Evolutionary conservation across 805 yeast species (phyloP).

Genomic region (Pichia gijzeniarum): DNA sequence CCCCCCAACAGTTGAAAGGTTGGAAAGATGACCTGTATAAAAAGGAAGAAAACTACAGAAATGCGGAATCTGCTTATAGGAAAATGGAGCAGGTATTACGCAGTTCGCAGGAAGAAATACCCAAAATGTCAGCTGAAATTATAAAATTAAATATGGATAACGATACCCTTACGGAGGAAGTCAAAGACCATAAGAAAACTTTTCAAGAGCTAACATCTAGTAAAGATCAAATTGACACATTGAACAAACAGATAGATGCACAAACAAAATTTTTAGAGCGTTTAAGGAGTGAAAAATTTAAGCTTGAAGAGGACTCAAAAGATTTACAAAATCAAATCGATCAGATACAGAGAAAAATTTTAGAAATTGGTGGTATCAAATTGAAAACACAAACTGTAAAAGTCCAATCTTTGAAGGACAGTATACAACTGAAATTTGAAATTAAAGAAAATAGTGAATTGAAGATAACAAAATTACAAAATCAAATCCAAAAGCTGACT

Average conservation of each 20-base stretch:
- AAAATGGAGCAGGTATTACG: constrained; percentile 57
- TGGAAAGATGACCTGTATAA: constrained; percentile 46
- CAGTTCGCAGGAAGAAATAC: constrained; percentile 56
- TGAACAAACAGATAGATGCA: constrained; percentile 13
- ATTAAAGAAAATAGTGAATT: constrained; percentile 53
- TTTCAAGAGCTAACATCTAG: constrained; percentile 32
- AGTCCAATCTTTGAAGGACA: constrained; percentile 68
- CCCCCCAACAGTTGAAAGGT: constrained; percentile 51
- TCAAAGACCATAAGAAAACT: constrained; percentile 39
- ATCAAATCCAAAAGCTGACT: constrained; percentile 50
- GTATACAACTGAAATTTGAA: constrained; percentile 52
- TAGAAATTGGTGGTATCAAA: constrained; percentile 88
- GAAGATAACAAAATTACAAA: constrained; percentile 53
- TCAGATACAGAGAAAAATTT: constrained; percentile 63
- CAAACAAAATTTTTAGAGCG: constrained; percentile 33
- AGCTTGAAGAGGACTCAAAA: constrained; percentile 47
- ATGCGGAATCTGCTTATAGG: constrained; percentile 37
- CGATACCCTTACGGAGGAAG: constrained; percentile 50
- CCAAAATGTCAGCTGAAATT: constrained; percentile 58
- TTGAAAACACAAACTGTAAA: constrained; percentile 72
- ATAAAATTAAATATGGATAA: constrained; percentile 59
- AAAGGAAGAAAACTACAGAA: constrained; percentile 37
- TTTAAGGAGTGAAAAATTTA: constrained; percentile 24
- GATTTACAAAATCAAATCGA: constrained; percentile 52
- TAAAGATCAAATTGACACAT: constrained; percentile 30